Percentiles rank a stretch among this genome's conserved stretches.
phyloP scores from a whole-genome alignment of 768 basidiomycete genomes.

The Boletus pseudopeckii region DNA sequence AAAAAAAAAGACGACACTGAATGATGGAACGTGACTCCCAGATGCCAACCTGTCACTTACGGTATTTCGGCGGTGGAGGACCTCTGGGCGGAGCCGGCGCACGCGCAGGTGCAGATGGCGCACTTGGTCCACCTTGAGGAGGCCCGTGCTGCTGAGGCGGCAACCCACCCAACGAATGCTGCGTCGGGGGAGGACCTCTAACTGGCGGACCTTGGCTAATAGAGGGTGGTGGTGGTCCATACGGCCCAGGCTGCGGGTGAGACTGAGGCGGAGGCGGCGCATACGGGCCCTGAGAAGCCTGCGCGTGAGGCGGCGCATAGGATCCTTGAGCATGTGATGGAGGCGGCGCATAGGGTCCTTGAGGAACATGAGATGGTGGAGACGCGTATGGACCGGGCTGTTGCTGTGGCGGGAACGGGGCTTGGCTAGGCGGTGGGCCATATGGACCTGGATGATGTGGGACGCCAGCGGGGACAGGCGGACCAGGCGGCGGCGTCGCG shows the following conservation, averaged over 20 bases:
- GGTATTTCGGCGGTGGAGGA: conserved; percentile 53
- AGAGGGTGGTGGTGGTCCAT: conserved; percentile 31
- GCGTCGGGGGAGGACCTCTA: conserved; percentile 26
- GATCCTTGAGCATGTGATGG: conserved; percentile 18
- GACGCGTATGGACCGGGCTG: conserved; percentile 26
- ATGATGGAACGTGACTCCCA: neutral
- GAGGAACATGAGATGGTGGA: conserved; percentile 23
- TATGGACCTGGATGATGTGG: conserved; percentile 31
- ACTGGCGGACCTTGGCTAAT: conserved; percentile 25
- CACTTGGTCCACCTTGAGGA: conserved; percentile 28
- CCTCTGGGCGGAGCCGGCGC: conserved; percentile 35
- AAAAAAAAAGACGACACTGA: neutral
- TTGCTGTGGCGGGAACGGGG: conserved; percentile 12
- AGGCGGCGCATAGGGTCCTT: conserved; percentile 31
- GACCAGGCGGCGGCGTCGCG: conserved; percentile 41
- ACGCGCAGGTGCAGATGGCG: conserved; percentile 24
- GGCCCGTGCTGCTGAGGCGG: conserved; percentile 29
- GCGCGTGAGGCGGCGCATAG: conserved; percentile 16
- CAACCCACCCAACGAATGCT: conserved; percentile 27
- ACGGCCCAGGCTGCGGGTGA: conserved; percentile 18
- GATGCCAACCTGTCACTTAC: conserved; percentile 37
- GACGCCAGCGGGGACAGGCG: conserved; percentile 21
- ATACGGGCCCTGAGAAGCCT: conserved; percentile 25
- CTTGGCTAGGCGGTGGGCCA: conserved; percentile 19
- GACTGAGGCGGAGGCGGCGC: conserved; percentile 17